Conservation (phyloP, 306 rosid species). For the Senna siamea region DNA sequence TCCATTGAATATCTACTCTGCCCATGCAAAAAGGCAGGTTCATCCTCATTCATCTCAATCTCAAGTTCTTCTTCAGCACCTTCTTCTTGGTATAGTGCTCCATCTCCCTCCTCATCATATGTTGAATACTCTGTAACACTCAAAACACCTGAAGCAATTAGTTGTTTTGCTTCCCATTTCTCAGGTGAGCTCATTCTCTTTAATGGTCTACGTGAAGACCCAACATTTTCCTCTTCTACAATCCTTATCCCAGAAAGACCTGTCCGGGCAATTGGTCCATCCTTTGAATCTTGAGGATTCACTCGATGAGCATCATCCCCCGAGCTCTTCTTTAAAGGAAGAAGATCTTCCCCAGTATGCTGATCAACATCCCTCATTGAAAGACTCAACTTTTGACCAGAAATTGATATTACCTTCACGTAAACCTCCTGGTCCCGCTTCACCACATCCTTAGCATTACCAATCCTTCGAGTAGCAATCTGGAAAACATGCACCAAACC, state of each 20-base stretch:
- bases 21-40: slow-evolving; percentile 85
- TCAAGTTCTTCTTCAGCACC: slow-evolving; percentile 92
- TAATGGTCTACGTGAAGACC: slow-evolving; percentile 70
- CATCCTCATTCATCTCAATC: slow-evolving; percentile 88
- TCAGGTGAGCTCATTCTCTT: slow-evolving; percentile 97
- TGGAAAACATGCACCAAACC: slow-evolving; percentile 91
- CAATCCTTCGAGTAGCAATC: slow-evolving; percentile 73
- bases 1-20: slow-evolving; percentile 81
- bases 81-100: slow-evolving; percentile 74
- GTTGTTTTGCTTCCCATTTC: slow-evolving; percentile 88
- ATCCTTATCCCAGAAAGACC: slow-evolving; percentile 91
- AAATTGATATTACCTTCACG: slow-evolving; percentile 75
- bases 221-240: slow-evolving; percentile 66
- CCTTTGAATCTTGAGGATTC: slow-evolving; percentile 67
- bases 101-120: slow-evolving; percentile 89
- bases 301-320: slow-evolving; percentile 58
- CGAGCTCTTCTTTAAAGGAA: slow-evolving; percentile 68
- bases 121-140: slow-evolving; percentile 72
- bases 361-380: slow-evolving; percentile 93
- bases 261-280: slow-evolving; percentile 66
- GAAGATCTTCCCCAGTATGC: slow-evolving; percentile 74
- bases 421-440: slow-evolving; percentile 85
- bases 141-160: slow-evolving; percentile 85
- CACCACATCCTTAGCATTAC: slow-evolving; percentile 82
- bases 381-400: slow-evolving; percentile 84